These are phyloP conservation scores for Phytophthora litchii DNA, from an alignment of 352 stramenopile species.

Conservation along the genomic window DNA sequence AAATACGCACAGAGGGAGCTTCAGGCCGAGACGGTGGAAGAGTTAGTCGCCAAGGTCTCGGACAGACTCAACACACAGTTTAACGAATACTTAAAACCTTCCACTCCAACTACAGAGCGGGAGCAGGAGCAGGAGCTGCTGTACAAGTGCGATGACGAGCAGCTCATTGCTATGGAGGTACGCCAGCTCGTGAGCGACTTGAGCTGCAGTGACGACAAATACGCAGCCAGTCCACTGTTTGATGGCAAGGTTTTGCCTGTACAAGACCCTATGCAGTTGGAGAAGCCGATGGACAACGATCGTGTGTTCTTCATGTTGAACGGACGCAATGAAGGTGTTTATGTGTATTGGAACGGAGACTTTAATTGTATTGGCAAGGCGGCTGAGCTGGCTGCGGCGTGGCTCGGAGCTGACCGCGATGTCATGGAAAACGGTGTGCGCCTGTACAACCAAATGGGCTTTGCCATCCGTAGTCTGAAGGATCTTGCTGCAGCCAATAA, in stretches of 20 bases:
- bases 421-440: constrained; percentile 70
- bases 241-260: constrained; percentile 43
- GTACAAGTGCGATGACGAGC: constrained; percentile 65
- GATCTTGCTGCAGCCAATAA: constrained; percentile 57
- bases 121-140: constrained; percentile 28
- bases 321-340: constrained; percentile 73
- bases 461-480: constrained; percentile 47
- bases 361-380: constrained; percentile 59
- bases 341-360: constrained; percentile 75
- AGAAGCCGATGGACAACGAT: constrained; percentile 36
- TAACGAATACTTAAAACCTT: constrained; percentile 8
- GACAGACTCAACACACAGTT: constrained; percentile 22
- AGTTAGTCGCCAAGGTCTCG: constrained; percentile 26
- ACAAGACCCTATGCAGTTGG: constrained; percentile 49
- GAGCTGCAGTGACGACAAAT: constrained; percentile 43
- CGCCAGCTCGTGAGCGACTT: constrained; percentile 42
- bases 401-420: constrained; percentile 71
- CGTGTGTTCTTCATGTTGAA: constrained; percentile 86
- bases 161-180: constrained; percentile 43
- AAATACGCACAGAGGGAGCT: constrained; percentile 26
- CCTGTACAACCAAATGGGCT: constrained; percentile 71
- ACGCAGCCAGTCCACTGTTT: constrained; percentile 40
- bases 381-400: constrained; percentile 48
- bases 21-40: constrained; percentile 24
- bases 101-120: background rate